Evolutionary conservation across 352 stramenopile genomes (phyloP).

Genomic region (Pythium periplocum): DNA sequence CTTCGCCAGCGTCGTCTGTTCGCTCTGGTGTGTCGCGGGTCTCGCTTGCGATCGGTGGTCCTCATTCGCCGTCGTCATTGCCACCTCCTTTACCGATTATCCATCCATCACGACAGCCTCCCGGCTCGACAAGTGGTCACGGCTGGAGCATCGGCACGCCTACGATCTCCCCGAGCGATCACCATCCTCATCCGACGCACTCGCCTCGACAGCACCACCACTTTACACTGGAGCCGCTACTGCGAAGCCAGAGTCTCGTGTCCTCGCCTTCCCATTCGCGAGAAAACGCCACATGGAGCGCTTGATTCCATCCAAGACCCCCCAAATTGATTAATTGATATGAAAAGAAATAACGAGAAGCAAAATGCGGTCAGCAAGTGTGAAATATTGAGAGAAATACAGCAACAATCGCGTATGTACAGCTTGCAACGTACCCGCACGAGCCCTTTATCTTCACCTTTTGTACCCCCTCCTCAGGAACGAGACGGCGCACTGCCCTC

Average conservation of each 20-base stretch:
- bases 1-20: constrained; percentile 17
- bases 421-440: too few relatives aligned
- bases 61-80: constrained; percentile 1
- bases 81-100: constrained; percentile 20
- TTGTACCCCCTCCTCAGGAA: too few relatives aligned
- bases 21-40: constrained; percentile 11
- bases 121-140: constrained; percentile 15
- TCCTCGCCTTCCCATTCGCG: neutral
- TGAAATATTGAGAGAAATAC: too few relatives aligned
- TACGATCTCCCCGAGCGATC: constrained; percentile 1
- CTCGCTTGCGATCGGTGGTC: constrained; percentile 4
- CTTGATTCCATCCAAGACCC: too few relatives aligned
- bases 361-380: too few relatives aligned
- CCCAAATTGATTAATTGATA: too few relatives aligned
- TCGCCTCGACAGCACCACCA: constrained; percentile 9
- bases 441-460: too few relatives aligned
- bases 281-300: constrained; percentile 1
- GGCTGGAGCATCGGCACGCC: constrained; percentile 16
- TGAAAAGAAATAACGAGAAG: too few relatives aligned
- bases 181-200: neutral
- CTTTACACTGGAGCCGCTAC: constrained; percentile 17
- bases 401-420: too few relatives aligned
- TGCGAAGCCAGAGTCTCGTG: constrained; percentile 11
- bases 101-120: constrained; percentile 15
- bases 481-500: too few relatives aligned